A percentile compares a stretch with the other conserved stretches of the same genome.
These are phyloP conservation scores for Paecilomyces formosus DNA, from an alignment of 2,329 filamentous ascomycete species.

Conservation along the genomic window DNA sequence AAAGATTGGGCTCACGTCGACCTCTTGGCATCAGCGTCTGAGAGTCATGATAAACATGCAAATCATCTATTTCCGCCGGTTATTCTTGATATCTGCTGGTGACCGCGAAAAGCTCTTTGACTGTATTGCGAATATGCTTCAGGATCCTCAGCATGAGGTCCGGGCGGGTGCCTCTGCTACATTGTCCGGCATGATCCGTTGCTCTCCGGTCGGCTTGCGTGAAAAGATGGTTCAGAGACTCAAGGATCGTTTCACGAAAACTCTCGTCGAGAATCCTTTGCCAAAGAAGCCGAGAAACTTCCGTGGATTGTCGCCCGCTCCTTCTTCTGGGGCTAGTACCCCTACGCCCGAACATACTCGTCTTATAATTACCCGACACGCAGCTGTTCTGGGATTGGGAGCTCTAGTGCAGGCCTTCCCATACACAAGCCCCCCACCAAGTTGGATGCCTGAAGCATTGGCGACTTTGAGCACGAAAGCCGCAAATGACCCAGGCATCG, in stretches of 20 bases:
- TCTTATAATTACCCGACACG: conserved; percentile 75
- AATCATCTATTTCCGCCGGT: conserved; percentile 91
- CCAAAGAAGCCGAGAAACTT: conserved; percentile 55
- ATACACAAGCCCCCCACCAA: conserved; percentile 83
- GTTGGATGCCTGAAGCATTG: conserved; percentile 89
- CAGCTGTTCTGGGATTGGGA: conserved; percentile 84
- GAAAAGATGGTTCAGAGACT: conserved; percentile 68
- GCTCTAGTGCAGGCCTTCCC: conserved; percentile 93
- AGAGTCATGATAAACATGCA: conserved; percentile 97
- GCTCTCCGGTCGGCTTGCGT: conserved; percentile 75
- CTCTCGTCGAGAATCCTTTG: conserved; percentile 77
- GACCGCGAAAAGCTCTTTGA: conserved; percentile 78
- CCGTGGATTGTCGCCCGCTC: conserved; percentile 32
- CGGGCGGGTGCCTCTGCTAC: conserved; percentile 88
- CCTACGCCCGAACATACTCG: conserved; percentile 54
- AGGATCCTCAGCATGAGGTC: conserved; percentile 86
- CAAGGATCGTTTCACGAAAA: conserved; percentile 68
- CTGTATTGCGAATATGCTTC: conserved; percentile 92
- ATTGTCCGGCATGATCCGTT: conserved; percentile 94
- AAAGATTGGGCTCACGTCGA: conserved; percentile 72
- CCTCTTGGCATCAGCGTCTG: conserved; percentile 92
- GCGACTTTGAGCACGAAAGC: conserved; percentile 78
- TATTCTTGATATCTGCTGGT: conserved; percentile 71
- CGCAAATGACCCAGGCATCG: conserved; percentile 80
- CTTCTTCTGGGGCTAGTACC: conserved; percentile 39